Conservation (phyloP, 805 yeast genomes). For the Yarrowia porcina region DNA sequence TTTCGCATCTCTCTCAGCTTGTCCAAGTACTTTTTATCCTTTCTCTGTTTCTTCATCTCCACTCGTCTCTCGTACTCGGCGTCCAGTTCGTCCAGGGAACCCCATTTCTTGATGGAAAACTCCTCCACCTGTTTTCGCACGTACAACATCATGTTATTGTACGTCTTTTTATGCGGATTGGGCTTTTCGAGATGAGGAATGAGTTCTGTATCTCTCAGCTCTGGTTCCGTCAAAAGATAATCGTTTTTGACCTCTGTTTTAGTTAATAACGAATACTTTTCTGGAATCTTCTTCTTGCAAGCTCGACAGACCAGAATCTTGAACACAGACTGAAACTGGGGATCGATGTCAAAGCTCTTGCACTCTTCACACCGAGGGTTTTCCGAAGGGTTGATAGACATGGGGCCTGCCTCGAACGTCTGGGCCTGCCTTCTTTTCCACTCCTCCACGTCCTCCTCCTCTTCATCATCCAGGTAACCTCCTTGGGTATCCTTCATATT, state of each 20-base stretch:
- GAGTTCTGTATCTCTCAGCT: conserved; percentile 64
- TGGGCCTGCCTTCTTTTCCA: conserved; percentile 60
- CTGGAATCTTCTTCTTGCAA: conserved; percentile 72
- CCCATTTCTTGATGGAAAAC: conserved; percentile 93
- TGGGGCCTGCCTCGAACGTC: conserved; percentile 31
- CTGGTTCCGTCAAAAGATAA: conserved; percentile 90
- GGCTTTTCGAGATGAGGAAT: conserved; percentile 82
- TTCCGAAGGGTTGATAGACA: conserved; percentile 16
- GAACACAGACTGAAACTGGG: conserved; percentile 65
- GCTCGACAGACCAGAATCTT: conserved; percentile 70
- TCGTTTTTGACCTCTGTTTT: conserved; percentile 95
- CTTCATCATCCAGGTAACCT: conserved; percentile 62
- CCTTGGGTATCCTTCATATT: conserved; percentile 87
- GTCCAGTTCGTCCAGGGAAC: conserved; percentile 81
- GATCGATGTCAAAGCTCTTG: conserved; percentile 74
- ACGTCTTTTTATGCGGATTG: conserved; percentile 88
- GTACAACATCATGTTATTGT: conserved; percentile 88
- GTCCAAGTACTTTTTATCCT: conserved; percentile 75
- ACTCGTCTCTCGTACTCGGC: conserved; percentile 89
- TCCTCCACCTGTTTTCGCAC: conserved; percentile 90
- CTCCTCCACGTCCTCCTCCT: conserved; percentile 36
- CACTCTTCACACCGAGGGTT: conserved; percentile 80
- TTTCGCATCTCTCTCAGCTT: conserved; percentile 83
- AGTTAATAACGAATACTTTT: conserved; percentile 84
- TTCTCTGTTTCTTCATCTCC: conserved; percentile 61